These are phyloP conservation scores for Lecanoromycetidae sp. DNA, from an alignment of 2,329 filamentous ascomycete species.

Conservation along the genomic window DNA sequence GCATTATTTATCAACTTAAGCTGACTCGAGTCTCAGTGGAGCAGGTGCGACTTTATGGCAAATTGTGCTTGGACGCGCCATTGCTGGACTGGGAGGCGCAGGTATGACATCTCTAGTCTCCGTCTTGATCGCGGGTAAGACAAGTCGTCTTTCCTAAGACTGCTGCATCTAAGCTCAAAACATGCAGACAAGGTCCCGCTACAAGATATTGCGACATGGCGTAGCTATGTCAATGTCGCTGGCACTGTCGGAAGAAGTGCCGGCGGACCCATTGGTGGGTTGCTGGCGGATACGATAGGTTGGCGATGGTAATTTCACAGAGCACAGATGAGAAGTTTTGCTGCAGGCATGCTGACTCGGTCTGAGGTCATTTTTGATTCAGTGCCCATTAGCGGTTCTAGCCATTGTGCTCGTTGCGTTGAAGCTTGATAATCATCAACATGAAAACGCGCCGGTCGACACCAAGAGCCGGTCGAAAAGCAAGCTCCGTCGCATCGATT, in stretches of 20 bases:
- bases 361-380: too few species aligned
- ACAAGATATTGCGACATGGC: not conserved
- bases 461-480: too few species aligned
- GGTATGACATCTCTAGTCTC: slow-evolving; percentile 41
- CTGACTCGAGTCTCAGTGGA: slow-evolving; percentile 27
- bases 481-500: too few species aligned
- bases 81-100: slow-evolving; percentile 42
- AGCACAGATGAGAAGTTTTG: too few species aligned
- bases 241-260: not conserved
- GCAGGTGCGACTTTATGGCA: slow-evolving; percentile 36
- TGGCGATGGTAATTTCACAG: slow-evolving; percentile 10
- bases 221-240: slow-evolving; percentile 7
- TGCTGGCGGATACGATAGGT: slow-evolving; percentile 7
- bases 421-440: too few species aligned
- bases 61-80: slow-evolving; percentile 39
- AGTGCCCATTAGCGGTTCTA: too few species aligned
- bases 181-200: not conserved
- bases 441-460: too few species aligned
- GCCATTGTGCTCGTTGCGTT: too few species aligned
- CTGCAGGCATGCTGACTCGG: too few species aligned
- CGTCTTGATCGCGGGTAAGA: slow-evolving; percentile 40
- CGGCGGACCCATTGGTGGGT: slow-evolving; percentile 2
- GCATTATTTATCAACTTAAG: not conserved
- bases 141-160: not conserved
- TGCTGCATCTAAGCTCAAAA: not conserved